These are phyloP conservation scores for Argentina anserina DNA, from an alignment of 306 rosid genomes.

Conservation along the genomic window DNA sequence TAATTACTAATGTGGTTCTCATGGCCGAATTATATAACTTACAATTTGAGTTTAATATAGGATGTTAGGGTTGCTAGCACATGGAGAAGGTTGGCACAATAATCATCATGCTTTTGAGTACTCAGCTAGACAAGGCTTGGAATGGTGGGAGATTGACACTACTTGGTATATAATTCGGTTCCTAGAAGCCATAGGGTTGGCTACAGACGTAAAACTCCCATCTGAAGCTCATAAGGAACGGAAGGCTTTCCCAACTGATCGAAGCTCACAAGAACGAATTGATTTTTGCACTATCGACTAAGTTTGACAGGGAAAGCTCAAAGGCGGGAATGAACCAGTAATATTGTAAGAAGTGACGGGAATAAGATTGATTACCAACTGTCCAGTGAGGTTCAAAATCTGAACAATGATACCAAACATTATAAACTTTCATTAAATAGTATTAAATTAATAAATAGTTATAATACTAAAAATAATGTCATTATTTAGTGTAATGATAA, in stretches of 20 bases:
- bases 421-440: too few species aligned
- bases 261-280: background rate
- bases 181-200: background rate
- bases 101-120: constrained; percentile 3
- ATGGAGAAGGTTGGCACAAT: constrained; percentile 4
- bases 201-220: background rate
- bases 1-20: background rate
- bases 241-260: background rate
- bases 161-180: background rate
- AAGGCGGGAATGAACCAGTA: background rate
- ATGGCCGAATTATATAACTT: background rate
- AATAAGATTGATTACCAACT: background rate
- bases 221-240: background rate
- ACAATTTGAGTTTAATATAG: background rate
- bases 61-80: background rate
- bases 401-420: too few species aligned
- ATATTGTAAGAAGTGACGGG: background rate
- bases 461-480: too few species aligned
- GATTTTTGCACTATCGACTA: background rate
- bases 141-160: background rate
- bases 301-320: background rate
- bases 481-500: too few species aligned
- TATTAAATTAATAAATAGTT: too few species aligned
- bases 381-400: too few species aligned
- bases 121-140: background rate